phyloP scores from a whole-genome alignment of 306 rosid genomes.

The Glycine soja region DNA sequence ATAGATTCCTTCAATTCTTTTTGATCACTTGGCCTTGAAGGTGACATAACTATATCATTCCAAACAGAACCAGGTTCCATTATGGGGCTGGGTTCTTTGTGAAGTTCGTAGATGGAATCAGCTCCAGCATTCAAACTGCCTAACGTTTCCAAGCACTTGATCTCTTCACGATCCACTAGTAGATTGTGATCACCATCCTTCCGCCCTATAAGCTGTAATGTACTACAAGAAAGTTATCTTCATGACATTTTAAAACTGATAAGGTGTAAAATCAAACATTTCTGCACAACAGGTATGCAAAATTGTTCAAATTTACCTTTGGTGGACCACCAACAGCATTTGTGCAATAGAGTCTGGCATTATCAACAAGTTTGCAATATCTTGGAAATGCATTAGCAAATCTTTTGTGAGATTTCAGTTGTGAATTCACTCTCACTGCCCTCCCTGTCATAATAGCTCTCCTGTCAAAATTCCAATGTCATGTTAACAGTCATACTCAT shows the following conservation, averaged over 20 bases:
- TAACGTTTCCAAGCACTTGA: conserved; percentile 54
- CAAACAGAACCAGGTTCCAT: conserved; percentile 64
- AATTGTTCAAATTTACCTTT: conserved; percentile 54
- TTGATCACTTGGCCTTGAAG: conserved; percentile 64
- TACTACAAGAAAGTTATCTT: conserved; percentile 12
- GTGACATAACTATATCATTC: conserved; percentile 64
- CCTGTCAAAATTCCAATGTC: conserved; percentile 54
- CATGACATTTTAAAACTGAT: no score
- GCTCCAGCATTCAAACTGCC: conserved; percentile 71
- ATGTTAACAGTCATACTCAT: background rate
- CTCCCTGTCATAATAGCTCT: conserved; percentile 81
- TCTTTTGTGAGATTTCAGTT: conserved; percentile 88
- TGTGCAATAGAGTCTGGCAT: conserved; percentile 75
- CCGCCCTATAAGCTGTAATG: conserved; percentile 73
- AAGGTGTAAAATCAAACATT: background rate
- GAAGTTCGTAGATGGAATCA: conserved; percentile 74
- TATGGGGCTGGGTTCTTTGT: conserved; percentile 53
- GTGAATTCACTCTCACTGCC: conserved; percentile 92
- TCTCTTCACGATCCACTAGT: conserved; percentile 68
- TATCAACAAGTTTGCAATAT: conserved; percentile 85
- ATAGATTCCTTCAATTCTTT: conserved; percentile 58
- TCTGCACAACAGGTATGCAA: background rate
- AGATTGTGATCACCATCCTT: conserved; percentile 66
- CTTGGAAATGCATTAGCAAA: conserved; percentile 78
- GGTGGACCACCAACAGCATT: conserved; percentile 66